A percentile compares a stretch with the other conserved stretches of the same genome.
Evolutionary conservation across 2,329 filamentous ascomycete genomes (phyloP).

Genomic region (Amylocarpus encephaloides): DNA sequence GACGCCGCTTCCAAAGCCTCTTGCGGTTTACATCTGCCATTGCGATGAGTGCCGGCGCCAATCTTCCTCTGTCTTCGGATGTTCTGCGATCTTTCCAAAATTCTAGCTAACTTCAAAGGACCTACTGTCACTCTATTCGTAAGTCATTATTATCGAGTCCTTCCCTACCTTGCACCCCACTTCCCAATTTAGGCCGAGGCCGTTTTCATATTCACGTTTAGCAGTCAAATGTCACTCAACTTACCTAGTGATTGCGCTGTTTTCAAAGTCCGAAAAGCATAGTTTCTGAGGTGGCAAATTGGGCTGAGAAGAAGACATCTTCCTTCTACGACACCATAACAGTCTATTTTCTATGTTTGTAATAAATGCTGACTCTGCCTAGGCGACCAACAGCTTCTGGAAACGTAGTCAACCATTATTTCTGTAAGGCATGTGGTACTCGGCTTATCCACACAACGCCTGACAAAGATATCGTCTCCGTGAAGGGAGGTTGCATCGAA

Average conservation of each 20-base stretch:
- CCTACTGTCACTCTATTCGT: slow-evolving; percentile 49
- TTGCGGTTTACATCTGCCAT: slow-evolving; percentile 66
- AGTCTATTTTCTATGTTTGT: not conserved
- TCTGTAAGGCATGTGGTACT: slow-evolving; percentile 61
- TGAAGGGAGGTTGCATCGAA: slow-evolving; percentile 62
- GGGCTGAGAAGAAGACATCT: too few relatives aligned
- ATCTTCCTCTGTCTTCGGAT: slow-evolving; percentile 60
- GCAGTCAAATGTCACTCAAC: too few relatives aligned
- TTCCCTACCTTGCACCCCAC: not conserved
- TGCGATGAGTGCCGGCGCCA: slow-evolving; percentile 61
- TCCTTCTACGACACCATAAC: too few relatives aligned
- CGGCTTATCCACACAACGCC: slow-evolving; percentile 56
- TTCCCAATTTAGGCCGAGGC: not conserved
- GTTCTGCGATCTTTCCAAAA: slow-evolving; percentile 63
- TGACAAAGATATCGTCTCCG: slow-evolving; percentile 53
- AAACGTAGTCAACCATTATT: slow-evolving; percentile 55
- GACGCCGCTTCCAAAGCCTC: slow-evolving; percentile 52
- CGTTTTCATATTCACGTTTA: not conserved
- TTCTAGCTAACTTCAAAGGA: slow-evolving; percentile 49
- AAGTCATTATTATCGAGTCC: slow-evolving; percentile 27
- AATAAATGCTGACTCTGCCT: not conserved
- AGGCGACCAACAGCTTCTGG: slow-evolving; percentile 54
- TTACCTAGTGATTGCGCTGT: too few relatives aligned
- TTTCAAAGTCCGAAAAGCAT: too few relatives aligned
- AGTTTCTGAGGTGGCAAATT: too few relatives aligned